Evolutionary conservation across 257 asterid species (phyloP).

Genomic region (Solanum virginianum): DNA sequence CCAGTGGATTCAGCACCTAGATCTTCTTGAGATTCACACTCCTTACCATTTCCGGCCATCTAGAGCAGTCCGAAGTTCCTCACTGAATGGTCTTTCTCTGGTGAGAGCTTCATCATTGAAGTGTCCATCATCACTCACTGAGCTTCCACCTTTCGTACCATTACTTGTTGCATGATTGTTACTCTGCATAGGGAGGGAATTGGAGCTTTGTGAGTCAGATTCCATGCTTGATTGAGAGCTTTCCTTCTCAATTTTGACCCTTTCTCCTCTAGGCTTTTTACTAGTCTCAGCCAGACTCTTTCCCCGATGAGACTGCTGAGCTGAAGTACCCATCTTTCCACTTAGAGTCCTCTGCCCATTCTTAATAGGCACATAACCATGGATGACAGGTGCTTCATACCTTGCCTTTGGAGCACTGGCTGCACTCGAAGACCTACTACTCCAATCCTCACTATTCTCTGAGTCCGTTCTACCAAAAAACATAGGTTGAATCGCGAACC

Average conservation of each 20-base stretch:
- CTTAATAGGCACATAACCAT: background rate
- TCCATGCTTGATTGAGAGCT: constrained; percentile 91
- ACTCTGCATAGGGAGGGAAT: constrained; percentile 59
- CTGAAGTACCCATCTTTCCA: constrained; percentile 25
- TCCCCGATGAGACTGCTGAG: constrained; percentile 30
- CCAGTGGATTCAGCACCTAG: constrained; percentile 38
- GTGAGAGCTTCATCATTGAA: constrained; percentile 41
- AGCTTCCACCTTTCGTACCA: constrained; percentile 29
- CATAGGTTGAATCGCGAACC: constrained; percentile 11
- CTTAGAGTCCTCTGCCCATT: constrained; percentile 16
- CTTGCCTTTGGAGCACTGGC: constrained; percentile 12
- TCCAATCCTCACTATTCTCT: constrained; percentile 49
- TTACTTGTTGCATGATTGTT: constrained; percentile 27
- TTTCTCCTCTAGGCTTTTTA: constrained; percentile 54
- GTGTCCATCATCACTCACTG: constrained; percentile 38
- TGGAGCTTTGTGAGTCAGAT: constrained; percentile 76
- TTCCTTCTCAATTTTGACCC: constrained; percentile 76
- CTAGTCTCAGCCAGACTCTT: constrained; percentile 22
- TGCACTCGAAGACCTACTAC: constrained; percentile 42
- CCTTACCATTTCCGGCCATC: constrained; percentile 24
- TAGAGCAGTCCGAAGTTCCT: constrained; percentile 32
- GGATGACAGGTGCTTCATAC: background rate
- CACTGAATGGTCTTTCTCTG: constrained; percentile 15
- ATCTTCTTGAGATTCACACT: constrained; percentile 30
- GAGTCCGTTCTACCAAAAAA: constrained; percentile 37